Base-by-base conservation (phyloP, 2,329 filamentous ascomycete species). In the Cytospora paraplurivora region DNA sequence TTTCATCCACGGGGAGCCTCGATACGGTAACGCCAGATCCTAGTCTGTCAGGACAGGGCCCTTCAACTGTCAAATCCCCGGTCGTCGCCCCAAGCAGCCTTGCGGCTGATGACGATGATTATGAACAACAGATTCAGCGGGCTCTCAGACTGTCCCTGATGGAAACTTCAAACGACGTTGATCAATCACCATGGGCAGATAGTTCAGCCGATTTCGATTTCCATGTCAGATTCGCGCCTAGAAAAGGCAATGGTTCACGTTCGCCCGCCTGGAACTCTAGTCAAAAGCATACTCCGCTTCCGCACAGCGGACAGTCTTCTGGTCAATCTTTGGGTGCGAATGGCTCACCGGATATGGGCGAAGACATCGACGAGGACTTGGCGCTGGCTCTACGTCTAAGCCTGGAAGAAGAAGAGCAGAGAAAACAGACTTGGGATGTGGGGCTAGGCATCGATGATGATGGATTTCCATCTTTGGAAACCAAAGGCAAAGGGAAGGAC, bases 141-240 rank as follows among this genome's bases (percentile, higher is more conserved):
- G 87, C 86, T 1, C 85, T 89, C 47, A 82, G 85, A 0, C 76
- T 88, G 11, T 88, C 85, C 2, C 74, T 88, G 7, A 76, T 88
- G 58, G 85, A 88, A 67, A 79, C 80, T 7, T 78, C 80, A 44
- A 80, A 83, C 59, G 81, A 82, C 34, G 69, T 71, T 1, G 78
- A 76, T 1, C 75, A 79, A 51, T 82, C 81, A 4, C 79, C 82
- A 0, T 75, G 71, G 11, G 80, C 73, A 27, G 76, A 77, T 65
- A 80, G 78, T 65, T 79, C 78, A 10, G 77, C 78, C 19, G 82
- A 81, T 17, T 82, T 81, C 65, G 82, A 84, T 47, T 81, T 82
- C 55, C 76, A 81, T 15, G 76, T 86, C 68, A 82, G 75, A 54
- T 78, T 77, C 68, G 84, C 81, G 70, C 68, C 71, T 33, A 80